phyloP scores from a whole-genome alignment of 1,284 basidiomycete species.

The Kalmanozyma brasiliensis region DNA sequence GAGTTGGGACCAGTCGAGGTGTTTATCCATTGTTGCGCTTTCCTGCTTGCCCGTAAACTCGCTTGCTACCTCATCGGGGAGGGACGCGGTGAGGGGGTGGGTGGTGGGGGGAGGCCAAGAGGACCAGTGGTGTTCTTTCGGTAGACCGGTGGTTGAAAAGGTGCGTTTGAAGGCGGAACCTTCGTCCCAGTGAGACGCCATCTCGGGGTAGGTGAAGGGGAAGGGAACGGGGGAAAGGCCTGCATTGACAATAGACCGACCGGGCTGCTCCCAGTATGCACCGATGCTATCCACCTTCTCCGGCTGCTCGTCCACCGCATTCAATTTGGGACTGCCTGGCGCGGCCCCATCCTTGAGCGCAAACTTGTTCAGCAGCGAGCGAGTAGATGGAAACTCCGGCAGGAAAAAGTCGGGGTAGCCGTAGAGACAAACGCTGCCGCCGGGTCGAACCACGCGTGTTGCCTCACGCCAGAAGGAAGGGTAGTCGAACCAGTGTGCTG shows the following conservation, averaged over 20 bases:
- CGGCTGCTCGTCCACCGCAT: neutral
- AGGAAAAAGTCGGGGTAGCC: constrained; percentile 83
- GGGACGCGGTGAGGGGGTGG: constrained; percentile 1
- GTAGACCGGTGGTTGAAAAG: constrained; percentile 27
- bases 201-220: constrained; percentile 70
- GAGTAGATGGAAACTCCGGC: constrained; percentile 73
- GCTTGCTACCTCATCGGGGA: neutral
- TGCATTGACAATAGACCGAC: constrained; percentile 78
- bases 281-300: constrained; percentile 72
- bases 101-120: constrained; percentile 24
- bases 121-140: constrained; percentile 23
- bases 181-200: constrained; percentile 65
- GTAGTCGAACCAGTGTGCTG: constrained; percentile 89
- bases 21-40: constrained; percentile 71
- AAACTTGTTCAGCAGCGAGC: constrained; percentile 75
- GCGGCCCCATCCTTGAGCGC: constrained; percentile 67
- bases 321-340: neutral
- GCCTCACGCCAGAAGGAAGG: constrained; percentile 77
- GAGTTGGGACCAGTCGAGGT: constrained; percentile 76
- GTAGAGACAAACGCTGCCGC: constrained; percentile 82
- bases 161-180: constrained; percentile 19
- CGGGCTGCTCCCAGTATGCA: constrained; percentile 82
- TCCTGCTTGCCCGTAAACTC: constrained; percentile 12
- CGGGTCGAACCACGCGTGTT: constrained; percentile 74
- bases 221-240: constrained; percentile 78